Conservation (phyloP, 164 flowering plant genomes). For the Sedum album region DNA sequence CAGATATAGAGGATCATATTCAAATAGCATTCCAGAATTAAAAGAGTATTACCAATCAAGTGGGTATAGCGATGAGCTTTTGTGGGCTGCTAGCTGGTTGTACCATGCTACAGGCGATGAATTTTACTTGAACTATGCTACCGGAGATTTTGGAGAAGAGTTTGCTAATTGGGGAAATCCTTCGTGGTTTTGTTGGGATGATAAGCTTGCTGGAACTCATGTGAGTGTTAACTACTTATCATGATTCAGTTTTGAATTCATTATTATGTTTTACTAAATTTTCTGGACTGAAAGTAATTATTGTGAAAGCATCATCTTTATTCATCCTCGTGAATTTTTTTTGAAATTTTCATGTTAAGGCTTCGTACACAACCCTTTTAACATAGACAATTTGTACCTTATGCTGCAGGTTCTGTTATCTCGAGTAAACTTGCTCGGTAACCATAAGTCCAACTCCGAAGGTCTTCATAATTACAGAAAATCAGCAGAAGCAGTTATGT, state of each 20-base stretch:
- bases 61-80: slow-evolving; percentile 84
- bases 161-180: slow-evolving; percentile 66
- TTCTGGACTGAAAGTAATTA: too few species aligned
- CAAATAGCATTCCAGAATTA: slow-evolving; percentile 61
- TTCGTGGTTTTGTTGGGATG: slow-evolving; percentile 96
- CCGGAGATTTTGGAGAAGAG: slow-evolving; percentile 46
- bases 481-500: slow-evolving; percentile 92
- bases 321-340: neutral
- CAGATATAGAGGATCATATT: slow-evolving; percentile 46
- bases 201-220: slow-evolving; percentile 89
- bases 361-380: neutral
- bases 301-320: neutral
- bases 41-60: slow-evolving; percentile 70
- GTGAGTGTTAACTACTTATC: slow-evolving; percentile 27
- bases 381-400: slow-evolving; percentile 6
- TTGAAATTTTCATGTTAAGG: neutral
- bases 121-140: slow-evolving; percentile 53
- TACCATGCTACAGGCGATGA: slow-evolving; percentile 81
- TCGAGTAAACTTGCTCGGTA: slow-evolving; percentile 60
- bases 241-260: too few species aligned
- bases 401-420: slow-evolving; percentile 78
- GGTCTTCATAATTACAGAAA: slow-evolving; percentile 54
- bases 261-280: too few species aligned
- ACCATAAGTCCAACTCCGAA: slow-evolving; percentile 28
- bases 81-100: slow-evolving; percentile 97